phyloP scores from a whole-genome alignment of 768 basidiomycete genomes.

The Boletellus ananiceps region DNA sequence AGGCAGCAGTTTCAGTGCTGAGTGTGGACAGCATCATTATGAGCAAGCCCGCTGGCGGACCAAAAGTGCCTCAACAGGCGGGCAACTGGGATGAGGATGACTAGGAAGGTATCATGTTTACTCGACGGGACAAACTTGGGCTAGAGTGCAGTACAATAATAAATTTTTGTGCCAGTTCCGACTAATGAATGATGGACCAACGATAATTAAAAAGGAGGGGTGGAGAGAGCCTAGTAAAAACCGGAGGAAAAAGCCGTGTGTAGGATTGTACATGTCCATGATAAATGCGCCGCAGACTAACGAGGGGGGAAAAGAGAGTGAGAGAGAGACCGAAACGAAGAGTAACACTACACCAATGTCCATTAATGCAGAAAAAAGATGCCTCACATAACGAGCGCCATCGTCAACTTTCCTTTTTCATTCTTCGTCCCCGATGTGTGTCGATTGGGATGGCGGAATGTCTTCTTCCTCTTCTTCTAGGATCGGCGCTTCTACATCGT shows the following conservation, averaged over 20 bases:
- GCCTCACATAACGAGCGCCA: conserved; percentile 11
- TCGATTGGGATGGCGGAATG: conserved; percentile 25
- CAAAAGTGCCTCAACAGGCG: conserved; percentile 81
- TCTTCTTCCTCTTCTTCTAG: conserved; percentile 53
- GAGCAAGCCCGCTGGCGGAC: conserved; percentile 89
- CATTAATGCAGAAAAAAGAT: conserved; percentile 11
- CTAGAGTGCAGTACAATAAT: conserved; percentile 28
- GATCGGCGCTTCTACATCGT: conserved; percentile 62
- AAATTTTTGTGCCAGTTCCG: conserved; percentile 20
- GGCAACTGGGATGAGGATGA: conserved; percentile 83
- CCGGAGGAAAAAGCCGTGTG: conserved; percentile 6
- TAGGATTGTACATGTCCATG: conserved; percentile 30
- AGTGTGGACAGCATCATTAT: conserved; percentile 98
- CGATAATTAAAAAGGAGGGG: conserved; percentile 5
- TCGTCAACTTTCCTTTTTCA: conserved; percentile 4
- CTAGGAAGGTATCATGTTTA: conserved; percentile 23
- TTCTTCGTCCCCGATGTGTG: conserved; percentile 21
- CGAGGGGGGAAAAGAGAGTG: not conserved
- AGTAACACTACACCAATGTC: conserved; percentile 26
- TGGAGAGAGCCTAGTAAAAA: conserved; percentile 3
- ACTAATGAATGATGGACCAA: conserved; percentile 15
- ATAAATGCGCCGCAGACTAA: conserved; percentile 25
- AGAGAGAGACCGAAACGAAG: conserved; percentile 5
- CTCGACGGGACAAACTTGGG: conserved; percentile 9
- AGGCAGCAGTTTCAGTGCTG: conserved; percentile 86